Evolutionary conservation across 1,284 basidiomycete species (phyloP).

Genomic region (Cryptococcus sp.): DNA sequence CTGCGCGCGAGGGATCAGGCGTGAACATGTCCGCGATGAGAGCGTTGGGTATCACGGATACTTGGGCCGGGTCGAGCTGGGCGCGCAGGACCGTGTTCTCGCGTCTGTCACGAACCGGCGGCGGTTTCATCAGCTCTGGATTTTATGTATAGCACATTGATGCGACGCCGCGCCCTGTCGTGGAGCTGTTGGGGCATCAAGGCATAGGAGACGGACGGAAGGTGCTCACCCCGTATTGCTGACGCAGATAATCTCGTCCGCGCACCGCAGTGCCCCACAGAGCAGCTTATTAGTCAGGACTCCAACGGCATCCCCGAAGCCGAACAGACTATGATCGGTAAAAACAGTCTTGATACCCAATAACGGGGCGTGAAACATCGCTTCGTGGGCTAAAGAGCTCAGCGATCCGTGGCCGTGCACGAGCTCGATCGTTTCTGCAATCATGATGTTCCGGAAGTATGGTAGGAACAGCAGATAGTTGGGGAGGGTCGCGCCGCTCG

Average conservation of each 20-base stretch:
- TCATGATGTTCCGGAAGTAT: slow-evolving; percentile 81
- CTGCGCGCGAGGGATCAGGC: slow-evolving; percentile 60
- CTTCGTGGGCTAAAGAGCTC: slow-evolving; percentile 88
- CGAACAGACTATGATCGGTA: slow-evolving; percentile 96
- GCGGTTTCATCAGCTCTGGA: not conserved
- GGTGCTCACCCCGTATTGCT: slow-evolving; percentile 87
- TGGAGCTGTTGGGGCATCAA: not conserved
- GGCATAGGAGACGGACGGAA: not conserved
- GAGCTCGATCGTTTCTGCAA: slow-evolving; percentile 83
- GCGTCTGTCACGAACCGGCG: slow-evolving; percentile 58
- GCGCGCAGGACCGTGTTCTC: slow-evolving; percentile 95
- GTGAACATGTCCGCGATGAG: slow-evolving; percentile 84
- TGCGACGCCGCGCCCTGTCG: not conserved
- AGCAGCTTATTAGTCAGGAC: slow-evolving; percentile 96
- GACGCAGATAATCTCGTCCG: slow-evolving; percentile 93
- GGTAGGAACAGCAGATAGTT: slow-evolving; percentile 92
- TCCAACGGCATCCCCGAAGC: slow-evolving; percentile 92
- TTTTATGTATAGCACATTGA: not conserved
- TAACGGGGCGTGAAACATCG: slow-evolving; percentile 80
- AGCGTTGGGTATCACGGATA: slow-evolving; percentile 93
- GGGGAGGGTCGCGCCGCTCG: slow-evolving; percentile 87
- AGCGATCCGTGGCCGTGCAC: slow-evolving; percentile 93
- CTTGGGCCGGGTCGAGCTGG: slow-evolving; percentile 67
- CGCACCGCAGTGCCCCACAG: slow-evolving; percentile 79
- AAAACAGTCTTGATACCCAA: slow-evolving; percentile 78